Percentiles rank a stretch among this genome's conserved stretches.
Evolutionary conservation across 176 grass and related monocot genomes (phyloP).

Genomic region (Ampelocalamus luodianensis): DNA sequence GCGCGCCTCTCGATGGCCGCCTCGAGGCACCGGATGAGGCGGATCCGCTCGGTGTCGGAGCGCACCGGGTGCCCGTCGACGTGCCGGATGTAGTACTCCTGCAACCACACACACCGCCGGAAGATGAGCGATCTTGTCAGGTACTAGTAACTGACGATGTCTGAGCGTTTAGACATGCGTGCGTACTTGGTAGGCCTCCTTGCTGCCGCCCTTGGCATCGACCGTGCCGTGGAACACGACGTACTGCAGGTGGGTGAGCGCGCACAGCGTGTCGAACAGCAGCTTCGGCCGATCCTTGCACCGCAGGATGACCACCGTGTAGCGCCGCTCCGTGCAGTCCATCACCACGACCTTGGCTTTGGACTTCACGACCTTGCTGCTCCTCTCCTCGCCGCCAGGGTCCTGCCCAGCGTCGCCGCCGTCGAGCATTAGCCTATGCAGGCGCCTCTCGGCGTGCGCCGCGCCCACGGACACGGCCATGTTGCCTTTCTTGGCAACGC

Average conservation of each 20-base stretch:
- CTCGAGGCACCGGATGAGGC: constrained; percentile 57
- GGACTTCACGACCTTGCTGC: neutral
- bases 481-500: neutral
- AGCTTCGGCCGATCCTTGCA: constrained; percentile 63
- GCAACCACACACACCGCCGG: constrained; percentile 16
- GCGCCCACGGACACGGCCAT: constrained; percentile 29
- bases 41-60: constrained; percentile 50
- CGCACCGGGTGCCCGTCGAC: constrained; percentile 56
- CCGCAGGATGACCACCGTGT: constrained; percentile 64
- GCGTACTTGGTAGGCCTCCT: constrained; percentile 68
- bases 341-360: constrained; percentile 35
- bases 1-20: constrained; percentile 63
- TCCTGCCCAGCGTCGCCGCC: constrained; percentile 31
- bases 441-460: constrained; percentile 52
- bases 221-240: constrained; percentile 78
- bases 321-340: constrained; percentile 61
- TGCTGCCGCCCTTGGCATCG: constrained; percentile 41
- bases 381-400: neutral
- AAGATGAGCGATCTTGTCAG: neutral
- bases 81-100: constrained; percentile 82
- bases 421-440: constrained; percentile 63
- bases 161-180: neutral
- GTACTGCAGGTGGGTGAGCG: constrained; percentile 65
- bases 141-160: neutral
- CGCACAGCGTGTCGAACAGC: constrained; percentile 73